Conservation (phyloP, 2,329 filamentous ascomycete species). For the Neofusicoccum ribis region DNA sequence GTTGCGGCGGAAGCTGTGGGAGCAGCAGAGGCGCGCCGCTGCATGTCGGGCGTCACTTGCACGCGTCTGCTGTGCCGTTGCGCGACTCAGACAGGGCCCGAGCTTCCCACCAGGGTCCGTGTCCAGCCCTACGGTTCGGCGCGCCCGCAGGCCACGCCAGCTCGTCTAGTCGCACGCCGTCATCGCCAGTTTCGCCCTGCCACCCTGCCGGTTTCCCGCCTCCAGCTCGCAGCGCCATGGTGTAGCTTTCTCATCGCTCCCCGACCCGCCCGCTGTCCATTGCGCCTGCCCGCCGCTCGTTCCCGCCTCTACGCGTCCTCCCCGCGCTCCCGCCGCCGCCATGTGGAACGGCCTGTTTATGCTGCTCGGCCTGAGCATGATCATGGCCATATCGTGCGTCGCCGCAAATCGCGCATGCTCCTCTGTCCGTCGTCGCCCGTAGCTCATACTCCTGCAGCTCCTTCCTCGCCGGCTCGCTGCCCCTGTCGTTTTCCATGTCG, state of each 20-base stretch:
- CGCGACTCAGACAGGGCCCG: not conserved
- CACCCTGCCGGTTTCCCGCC: not conserved
- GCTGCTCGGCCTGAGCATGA: conserved; percentile 63
- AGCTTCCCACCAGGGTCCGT: not conserved
- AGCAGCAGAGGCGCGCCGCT: not conserved
- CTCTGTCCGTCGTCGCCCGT: not conserved
- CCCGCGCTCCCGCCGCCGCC: conserved; percentile 24
- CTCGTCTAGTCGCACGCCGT: conserved; percentile 1
- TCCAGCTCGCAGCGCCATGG: not conserved
- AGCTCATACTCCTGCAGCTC: conserved; percentile 60
- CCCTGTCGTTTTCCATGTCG: conserved; percentile 83
- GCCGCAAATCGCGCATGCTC: not conserved
- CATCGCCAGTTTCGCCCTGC: conserved; percentile 13
- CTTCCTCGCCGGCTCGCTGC: conserved; percentile 87
- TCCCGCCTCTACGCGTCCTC: not conserved
- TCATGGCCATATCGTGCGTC: conserved; percentile 64
- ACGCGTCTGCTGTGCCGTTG: not conserved
- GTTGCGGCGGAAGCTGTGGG: conserved; percentile 13
- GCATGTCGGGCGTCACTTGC: not conserved
- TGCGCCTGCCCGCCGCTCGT: not conserved
- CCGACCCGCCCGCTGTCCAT: not conserved
- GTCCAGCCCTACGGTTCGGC: conserved; percentile 4
- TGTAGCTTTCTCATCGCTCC: not conserved
- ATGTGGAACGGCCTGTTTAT: conserved; percentile 66
- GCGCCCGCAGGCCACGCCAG: conserved; percentile 4